A percentile compares a stretch with the other conserved stretches of the same genome.
Conservation (phyloP, 768 basidiomycete species). For the Tylopilus cervinicoccineus region DNA sequence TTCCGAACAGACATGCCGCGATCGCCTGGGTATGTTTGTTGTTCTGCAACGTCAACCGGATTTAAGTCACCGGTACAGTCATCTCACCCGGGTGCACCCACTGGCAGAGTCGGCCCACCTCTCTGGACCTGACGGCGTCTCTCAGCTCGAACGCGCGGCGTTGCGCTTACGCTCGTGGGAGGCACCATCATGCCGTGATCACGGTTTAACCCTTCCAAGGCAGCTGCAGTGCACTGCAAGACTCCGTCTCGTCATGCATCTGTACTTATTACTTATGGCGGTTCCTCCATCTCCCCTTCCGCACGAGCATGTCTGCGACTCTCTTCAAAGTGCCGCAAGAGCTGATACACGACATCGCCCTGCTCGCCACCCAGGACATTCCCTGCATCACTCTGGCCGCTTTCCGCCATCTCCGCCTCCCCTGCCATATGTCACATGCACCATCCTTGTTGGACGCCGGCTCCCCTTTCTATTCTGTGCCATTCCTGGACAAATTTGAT, state of each 20-base stretch:
- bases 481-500: constrained; percentile 51
- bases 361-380: constrained; percentile 28
- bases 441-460: constrained; percentile 21
- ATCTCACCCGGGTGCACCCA: no score
- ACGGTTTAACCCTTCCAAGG: constrained; percentile 26
- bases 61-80: constrained; percentile 12
- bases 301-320: constrained; percentile 31
- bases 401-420: constrained; percentile 29
- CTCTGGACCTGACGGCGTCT: constrained; percentile 24
- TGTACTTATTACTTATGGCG: constrained; percentile 21
- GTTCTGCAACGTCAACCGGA: constrained; percentile 5
- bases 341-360: constrained; percentile 34
- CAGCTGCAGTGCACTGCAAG: constrained; percentile 19
- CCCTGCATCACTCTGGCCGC: constrained; percentile 33
- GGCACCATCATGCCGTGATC: constrained; percentile 26
- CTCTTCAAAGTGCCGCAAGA: constrained; percentile 32
- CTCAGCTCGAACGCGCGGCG: constrained; percentile 11
- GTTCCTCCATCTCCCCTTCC: constrained; percentile 12
- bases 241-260: constrained; percentile 27
- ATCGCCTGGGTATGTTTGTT: constrained; percentile 18
- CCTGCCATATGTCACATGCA: constrained; percentile 32
- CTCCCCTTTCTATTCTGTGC: constrained; percentile 33
- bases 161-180: constrained; percentile 25
- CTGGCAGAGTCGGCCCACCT: no score
- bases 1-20: constrained; percentile 13